Base-by-base conservation (phyloP, 495 filamentous ascomycete genomes). In the Aspergillus taichungensis region DNA sequence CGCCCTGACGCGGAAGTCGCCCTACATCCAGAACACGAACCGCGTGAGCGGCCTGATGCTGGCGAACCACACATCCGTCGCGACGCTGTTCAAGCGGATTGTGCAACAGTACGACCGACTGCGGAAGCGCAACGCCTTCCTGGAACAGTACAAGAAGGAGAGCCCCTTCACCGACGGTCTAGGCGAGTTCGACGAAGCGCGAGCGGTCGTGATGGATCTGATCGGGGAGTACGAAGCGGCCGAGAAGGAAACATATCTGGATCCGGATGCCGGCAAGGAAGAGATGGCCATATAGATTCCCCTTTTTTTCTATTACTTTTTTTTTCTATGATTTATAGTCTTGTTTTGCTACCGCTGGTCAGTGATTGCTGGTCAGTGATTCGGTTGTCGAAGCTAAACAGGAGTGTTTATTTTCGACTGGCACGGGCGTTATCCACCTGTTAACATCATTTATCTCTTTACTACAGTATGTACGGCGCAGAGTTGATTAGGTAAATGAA, bases 21-120 rank as follows among this genome's bases (percentile, higher is more conserved):
- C 92, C 3, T 96, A 98, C 63, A 80, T 96, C 40, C 80, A 87
- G 27, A 64, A 75, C 44, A 87, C 87, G 37, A 87, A 95, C 57
- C 85, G 94, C 38, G 92, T 98, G 42, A 94, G 87, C 54, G 92
- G 92, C 28, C 76, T 98, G 43, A 98, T 98, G 92, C 64, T 98
- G 37, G 94, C 92, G 4, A 98, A 98, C 64, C 94, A 98, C 61
- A 98, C 92, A 4, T 94, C 89, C 38, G 94, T 98, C 42, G 88
- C 92, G 34, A 95, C 92, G 62, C 74, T 98, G 8, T 98, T 98
- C 74, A 94, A 92, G 62, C 80, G 92, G 24, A 94, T 95, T 38
- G 76, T 95, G 8, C 68, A 77, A 24, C 90, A 92, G 59, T 97
- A 97, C 61, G 87, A 94, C 54, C 81, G 82, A 13, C 82, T 98